Evolutionary conservation across 2,329 filamentous ascomycete species (phyloP), one percentile per base, ranked within the genome.

Genomic region (Fusarium brachygibbosum): DNA sequence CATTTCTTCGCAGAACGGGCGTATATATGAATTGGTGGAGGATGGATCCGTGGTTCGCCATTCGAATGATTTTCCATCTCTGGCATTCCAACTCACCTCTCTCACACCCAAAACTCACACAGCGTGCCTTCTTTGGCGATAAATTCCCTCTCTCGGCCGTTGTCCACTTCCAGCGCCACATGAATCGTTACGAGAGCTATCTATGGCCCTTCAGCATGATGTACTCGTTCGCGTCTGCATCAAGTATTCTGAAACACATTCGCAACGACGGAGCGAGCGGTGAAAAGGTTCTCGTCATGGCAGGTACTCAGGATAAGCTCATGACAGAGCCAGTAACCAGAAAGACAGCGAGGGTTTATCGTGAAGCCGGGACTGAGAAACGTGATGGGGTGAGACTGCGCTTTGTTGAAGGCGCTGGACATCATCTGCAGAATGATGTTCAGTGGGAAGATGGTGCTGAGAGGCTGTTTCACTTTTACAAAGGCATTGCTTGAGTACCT

Each of bases 401-500:
- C 17, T 75, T 82, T 45, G 82, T 86, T 1, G 76, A 79, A 5
- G 80, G 79, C 4, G 78, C 83, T 5, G 85, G 82, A 3, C 85
- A 88, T 72, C 85, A 88, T 75, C 63, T 87, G 44, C 84, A 87
- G 71, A 86, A 87, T 57, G 84, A 87, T 68, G 74, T 81, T 13
- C 77, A 79, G 38, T 86, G 83, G 82, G 76, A 84, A 55, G 72
- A 79, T 4, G 85, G 84, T 1, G 84, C 82, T 1, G 73, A 76
- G 53, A 84, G 82, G 63, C 57, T 87, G 31, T 67, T 82, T 23
- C 71, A 68, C 0, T 87, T 84, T 71, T 77, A 82, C 38, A 52
- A 63, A 32, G 72, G 70, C 1, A 63, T 74, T 52, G 55, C 52
- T 28, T 66, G 31, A 44, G 28, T 21, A 25, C 23, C 14, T 28